Percentiles rank a stretch among this genome's conserved stretches.
These are phyloP conservation scores for Lactarius hengduanensis DNA, from an alignment of 768 basidiomycete genomes.

Conservation along the genomic window DNA sequence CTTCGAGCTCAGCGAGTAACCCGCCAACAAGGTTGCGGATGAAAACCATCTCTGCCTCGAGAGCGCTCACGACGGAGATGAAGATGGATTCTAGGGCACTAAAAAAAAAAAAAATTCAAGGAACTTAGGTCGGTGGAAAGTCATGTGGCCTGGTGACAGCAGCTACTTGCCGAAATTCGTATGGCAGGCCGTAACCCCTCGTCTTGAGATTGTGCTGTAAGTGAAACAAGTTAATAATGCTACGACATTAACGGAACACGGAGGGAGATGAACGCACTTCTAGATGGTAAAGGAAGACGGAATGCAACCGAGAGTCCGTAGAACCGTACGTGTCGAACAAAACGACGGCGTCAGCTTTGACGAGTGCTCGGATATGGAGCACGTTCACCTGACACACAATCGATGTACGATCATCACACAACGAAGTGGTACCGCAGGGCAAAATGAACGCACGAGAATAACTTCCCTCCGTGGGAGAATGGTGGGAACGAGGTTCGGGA, in stretches of 20 bases:
- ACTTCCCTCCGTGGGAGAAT: slow-evolving; percentile 88
- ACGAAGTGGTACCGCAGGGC: neutral
- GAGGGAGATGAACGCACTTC: slow-evolving; percentile 50
- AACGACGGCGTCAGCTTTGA: slow-evolving; percentile 89
- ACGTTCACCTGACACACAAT: slow-evolving; percentile 69
- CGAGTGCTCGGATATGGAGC: slow-evolving; percentile 89
- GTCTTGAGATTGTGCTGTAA: slow-evolving; percentile 78
- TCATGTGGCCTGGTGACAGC: slow-evolving; percentile 29
- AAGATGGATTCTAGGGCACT: slow-evolving; percentile 93
- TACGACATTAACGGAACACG: slow-evolving; percentile 24
- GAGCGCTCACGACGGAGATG: slow-evolving; percentile 84
- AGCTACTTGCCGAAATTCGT: slow-evolving; percentile 75
- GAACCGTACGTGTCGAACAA: slow-evolving; percentile 93
- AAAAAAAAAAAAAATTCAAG: slow-evolving; percentile 12
- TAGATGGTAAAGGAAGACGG: slow-evolving; percentile 83
- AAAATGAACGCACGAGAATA: slow-evolving; percentile 61
- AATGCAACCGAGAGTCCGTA: slow-evolving; percentile 80
- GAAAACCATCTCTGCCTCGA: slow-evolving; percentile 96
- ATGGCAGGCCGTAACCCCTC: slow-evolving; percentile 67
- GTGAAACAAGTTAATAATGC: slow-evolving; percentile 7
- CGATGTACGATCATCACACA: slow-evolving; percentile 14
- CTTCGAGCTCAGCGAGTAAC: slow-evolving; percentile 88
- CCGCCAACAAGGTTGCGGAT: slow-evolving; percentile 89
- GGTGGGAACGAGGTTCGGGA: slow-evolving; percentile 93
- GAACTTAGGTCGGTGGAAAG: slow-evolving; percentile 19